A percentile compares a stretch with the other conserved stretches of the same genome.
Conservation (phyloP, 1,139 yeast species). For the Candida neerlandica region DNA sequence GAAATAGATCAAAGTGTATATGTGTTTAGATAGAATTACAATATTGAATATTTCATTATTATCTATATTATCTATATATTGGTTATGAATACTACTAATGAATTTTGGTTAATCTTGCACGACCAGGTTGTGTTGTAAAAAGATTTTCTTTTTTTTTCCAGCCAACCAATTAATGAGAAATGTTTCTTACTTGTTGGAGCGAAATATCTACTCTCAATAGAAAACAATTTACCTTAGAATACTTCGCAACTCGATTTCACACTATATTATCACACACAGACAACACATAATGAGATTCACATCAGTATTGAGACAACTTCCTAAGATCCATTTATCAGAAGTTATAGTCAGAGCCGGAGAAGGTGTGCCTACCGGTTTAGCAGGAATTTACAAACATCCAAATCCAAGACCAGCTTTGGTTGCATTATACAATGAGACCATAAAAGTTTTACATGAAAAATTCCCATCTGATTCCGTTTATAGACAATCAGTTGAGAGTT, state of each 20-base stretch:
- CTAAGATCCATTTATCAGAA: conserved; percentile 17
- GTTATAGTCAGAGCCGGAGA: conserved; percentile 66
- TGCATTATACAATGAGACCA: conserved; percentile 70
- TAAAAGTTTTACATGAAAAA: conserved; percentile 55
- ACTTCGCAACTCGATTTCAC: not conserved
- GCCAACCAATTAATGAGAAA: conserved; percentile 19
- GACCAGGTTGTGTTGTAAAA: not conserved
- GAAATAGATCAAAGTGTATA: not conserved
- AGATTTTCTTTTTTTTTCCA: conserved; percentile 9
- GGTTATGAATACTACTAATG: not conserved
- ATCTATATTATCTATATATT: no score
- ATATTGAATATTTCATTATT: not conserved
- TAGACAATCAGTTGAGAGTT: conserved; percentile 72
- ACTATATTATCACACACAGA: not conserved
- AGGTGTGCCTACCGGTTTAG: conserved; percentile 78
- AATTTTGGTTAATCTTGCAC: not conserved
- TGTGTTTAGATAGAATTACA: not conserved
- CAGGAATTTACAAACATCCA: conserved; percentile 80
- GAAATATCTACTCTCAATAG: conserved; percentile 17
- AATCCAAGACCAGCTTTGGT: conserved; percentile 81
- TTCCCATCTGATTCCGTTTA: conserved; percentile 76
- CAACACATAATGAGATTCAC: conserved; percentile 41
- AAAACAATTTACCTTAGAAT: not conserved
- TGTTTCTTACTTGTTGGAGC: conserved; percentile 5
- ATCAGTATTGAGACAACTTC: conserved; percentile 48